These are phyloP conservation scores for Argentina anserina DNA, from an alignment of 306 rosid genomes.

Conservation along the genomic window DNA sequence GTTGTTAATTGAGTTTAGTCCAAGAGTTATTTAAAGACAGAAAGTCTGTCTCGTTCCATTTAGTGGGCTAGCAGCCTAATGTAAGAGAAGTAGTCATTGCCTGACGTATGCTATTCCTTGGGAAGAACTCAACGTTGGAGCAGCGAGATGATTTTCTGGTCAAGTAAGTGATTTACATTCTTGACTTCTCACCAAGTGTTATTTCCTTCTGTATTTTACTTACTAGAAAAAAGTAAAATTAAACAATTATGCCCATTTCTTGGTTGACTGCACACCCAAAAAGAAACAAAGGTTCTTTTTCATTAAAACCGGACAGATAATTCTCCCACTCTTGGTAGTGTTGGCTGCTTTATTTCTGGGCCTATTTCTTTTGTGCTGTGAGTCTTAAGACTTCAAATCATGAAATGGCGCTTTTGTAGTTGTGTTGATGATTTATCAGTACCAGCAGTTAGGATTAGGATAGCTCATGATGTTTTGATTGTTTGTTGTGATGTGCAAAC, in stretches of 20 bases:
- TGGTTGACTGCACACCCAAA: neutral
- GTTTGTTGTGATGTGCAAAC: neutral
- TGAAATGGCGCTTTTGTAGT: neutral
- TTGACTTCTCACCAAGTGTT: neutral
- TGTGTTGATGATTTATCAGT: neutral
- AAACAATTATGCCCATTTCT: neutral
- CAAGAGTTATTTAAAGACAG: neutral
- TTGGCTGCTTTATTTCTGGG: no score
- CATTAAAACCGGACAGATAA: neutral
- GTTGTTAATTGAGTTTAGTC: neutral
- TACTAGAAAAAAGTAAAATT: neutral
- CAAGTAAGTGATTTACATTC: constrained; percentile 17
- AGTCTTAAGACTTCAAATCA: no score
- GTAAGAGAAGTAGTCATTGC: constrained; percentile 3
- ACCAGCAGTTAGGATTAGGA: neutral
- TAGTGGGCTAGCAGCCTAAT: constrained; percentile 4
- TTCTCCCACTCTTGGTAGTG: neutral
- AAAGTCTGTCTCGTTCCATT: neutral
- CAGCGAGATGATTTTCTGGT: constrained; percentile 8
- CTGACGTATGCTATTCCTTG: constrained; percentile 17
- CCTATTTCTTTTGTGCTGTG: neutral
- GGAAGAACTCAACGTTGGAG: constrained; percentile 13
- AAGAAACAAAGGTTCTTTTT: neutral
- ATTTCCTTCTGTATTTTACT: neutral
- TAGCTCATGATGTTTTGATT: neutral